Base-by-base conservation (phyloP, 345 rosid species). In the Laguncularia racemosa region DNA sequence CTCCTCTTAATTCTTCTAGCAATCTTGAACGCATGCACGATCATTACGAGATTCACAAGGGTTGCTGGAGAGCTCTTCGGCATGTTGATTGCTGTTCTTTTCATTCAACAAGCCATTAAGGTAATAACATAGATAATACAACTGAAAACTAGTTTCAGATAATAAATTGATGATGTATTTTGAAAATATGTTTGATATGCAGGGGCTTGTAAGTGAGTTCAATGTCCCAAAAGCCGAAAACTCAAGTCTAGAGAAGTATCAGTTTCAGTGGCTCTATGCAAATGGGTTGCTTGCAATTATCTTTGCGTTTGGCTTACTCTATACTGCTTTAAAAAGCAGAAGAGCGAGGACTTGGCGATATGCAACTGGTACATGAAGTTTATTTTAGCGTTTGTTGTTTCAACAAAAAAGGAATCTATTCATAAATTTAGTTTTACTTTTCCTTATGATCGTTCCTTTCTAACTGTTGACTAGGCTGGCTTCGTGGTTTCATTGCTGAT, bases 21-120 rank as follows among this genome's bases (percentile, higher is more conserved):
- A 52, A 76, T 83, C 64, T 79, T 78, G 63, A 83, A 83, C 56
- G 86, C 89, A 0, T 76, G 91, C 45, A 74, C 60, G 43, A 60
- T 89, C 66, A 82, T 86, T 60, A 64, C 60, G 12, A 77, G 76
- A 60, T 89, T 89, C 66, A 84, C 89, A 1, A 78, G 97, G 75
- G 70, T 89, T 14, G 91, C 84, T 17, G 95, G 82, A 3, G 95
- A 89, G 61, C 81, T 84, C 52, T 86, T 86, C 61, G 95, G 91
- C 73, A 81, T 84, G 91, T 53, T 89, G 72, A 89, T 84, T 44
- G 67, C 88, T 33, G 84, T 86, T 67, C 80, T 86, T 40, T 89
- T 89, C 65, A 74, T 89, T 59, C 95, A 89, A 76, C 87, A 89
- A 75, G 91, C 95, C 67, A 20, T 84, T 53, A 86, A 76, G 87